Evolutionary conservation across 495 filamentous ascomycete genomes (phyloP), one percentile per base, ranked within the genome.

Genomic region (Annulohypoxylon moriforme): DNA sequence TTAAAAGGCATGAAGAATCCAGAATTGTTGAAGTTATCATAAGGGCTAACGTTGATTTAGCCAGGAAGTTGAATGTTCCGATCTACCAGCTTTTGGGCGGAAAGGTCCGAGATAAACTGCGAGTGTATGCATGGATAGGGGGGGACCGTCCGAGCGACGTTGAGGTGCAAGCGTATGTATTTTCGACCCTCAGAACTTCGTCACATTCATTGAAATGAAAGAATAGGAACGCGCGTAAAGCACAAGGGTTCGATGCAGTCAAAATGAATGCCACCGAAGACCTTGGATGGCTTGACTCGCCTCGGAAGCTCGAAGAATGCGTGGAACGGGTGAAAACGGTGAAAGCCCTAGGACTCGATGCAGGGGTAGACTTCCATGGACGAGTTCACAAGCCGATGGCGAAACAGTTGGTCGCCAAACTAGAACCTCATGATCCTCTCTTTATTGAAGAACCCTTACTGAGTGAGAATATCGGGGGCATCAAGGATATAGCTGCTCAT

Each of bases 201-300:
- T n/a, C 13, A 16, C 16, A 22, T n/a, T 8, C 63, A 36, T 60
- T 73, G 20, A 67, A 16, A 29, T 29, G 13, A 24, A 7, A 8
- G 60, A 40, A 68, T 62, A 83, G 85, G 11, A 85, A 89, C 71
- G 85, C 81, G 13, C 89, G 92, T 22, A 85, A 88, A 70, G 85
- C 81, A 27, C 92, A 94, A 78, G 92, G 92, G 4, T 92, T 94
- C 78, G 88, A 83, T 31, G 84, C 88, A 5, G 83, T 94, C 61
- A 94, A 94, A 76, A 94, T 94, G 92, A 94, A 94, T 73, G 92
- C 88, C 14, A 94, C 91, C 3, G 91, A 89, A 75, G 92, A 93
- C 70, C 79, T 94, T 25, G 90, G 90, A 65, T 94, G 92, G 92
- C 83, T 94, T 3, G 92, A 94, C 77, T 91, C 90, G 6, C 92